phyloP scores from a whole-genome alignment of 176 grass and related monocot genomes.

The Poa annua region DNA sequence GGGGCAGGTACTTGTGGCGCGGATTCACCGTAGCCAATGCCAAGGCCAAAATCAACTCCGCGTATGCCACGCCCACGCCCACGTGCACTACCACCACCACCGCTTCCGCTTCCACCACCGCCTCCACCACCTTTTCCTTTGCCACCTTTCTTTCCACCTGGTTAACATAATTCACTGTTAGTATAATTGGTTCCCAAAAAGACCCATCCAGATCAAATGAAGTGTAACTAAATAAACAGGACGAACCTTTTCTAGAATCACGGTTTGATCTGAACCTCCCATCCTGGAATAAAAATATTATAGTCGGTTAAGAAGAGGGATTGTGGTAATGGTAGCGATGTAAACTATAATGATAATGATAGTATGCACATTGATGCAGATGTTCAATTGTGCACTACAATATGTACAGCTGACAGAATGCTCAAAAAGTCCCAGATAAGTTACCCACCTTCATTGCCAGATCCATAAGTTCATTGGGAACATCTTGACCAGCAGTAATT shows the following conservation, averaged over 20 bases:
- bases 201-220: background rate
- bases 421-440: background rate
- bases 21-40: constrained; percentile 85
- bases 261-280: constrained; percentile 87
- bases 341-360: constrained; percentile 18
- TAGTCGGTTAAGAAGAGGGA: constrained; percentile 10
- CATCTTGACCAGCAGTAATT: constrained; percentile 85
- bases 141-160: constrained; percentile 87
- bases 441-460: constrained; percentile 93
- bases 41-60: constrained; percentile 95
- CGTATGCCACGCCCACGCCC: constrained; percentile 79
- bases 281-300: constrained; percentile 63
- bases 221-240: constrained; percentile 32
- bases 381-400: background rate
- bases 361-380: background rate
- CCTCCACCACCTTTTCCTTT: constrained; percentile 65
- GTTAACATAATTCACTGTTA: constrained; percentile 32
- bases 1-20: constrained; percentile 58
- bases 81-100: constrained; percentile 9
- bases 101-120: constrained; percentile 38
- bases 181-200: constrained; percentile 11
- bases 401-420: constrained; percentile 22
- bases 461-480: constrained; percentile 84
- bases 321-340: background rate
- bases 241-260: constrained; percentile 86